A percentile compares a stretch with the other conserved stretches of the same genome.
These are phyloP conservation scores for Stachybotrys elegans DNA, from an alignment of 2,329 filamentous ascomycete genomes.

Conservation along the genomic window DNA sequence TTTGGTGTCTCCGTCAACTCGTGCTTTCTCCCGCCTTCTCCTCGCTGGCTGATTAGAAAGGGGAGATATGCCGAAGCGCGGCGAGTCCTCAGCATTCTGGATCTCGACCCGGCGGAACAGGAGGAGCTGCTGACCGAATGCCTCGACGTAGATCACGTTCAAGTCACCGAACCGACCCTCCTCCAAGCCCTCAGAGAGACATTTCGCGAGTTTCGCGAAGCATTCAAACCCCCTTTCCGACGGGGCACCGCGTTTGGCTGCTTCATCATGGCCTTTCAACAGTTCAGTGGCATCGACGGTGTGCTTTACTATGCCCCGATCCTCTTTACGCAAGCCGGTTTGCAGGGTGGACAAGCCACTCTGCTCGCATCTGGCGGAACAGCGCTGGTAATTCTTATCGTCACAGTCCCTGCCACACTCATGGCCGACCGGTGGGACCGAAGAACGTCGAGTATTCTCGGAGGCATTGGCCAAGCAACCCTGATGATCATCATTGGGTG, in stretches of 20 bases:
- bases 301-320: conserved; percentile 58
- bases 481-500: conserved; percentile 49
- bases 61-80: conserved; percentile 39
- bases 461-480: conserved; percentile 43
- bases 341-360: conserved; percentile 44
- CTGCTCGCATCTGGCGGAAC: conserved; percentile 57
- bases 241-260: conserved; percentile 45
- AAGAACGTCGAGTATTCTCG: conserved; percentile 45
- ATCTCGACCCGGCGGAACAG: conserved; percentile 36
- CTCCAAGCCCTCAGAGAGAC: conserved; percentile 12
- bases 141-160: conserved; percentile 18
- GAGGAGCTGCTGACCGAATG: conserved; percentile 29
- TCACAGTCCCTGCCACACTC: conserved; percentile 48
- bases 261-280: conserved; percentile 55
- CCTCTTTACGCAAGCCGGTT: conserved; percentile 54
- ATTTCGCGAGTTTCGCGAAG: conserved; percentile 23
- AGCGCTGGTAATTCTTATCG: conserved; percentile 49
- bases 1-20: conserved; percentile 20
- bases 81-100: conserved; percentile 31
- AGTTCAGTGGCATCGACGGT: conserved; percentile 57
- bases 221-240: conserved; percentile 32
- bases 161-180: conserved; percentile 21
- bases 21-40: conserved; percentile 43
- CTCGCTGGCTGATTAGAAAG: conserved; percentile 48
- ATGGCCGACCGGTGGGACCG: conserved; percentile 53